Percentiles rank a stretch among this genome's conserved stretches.
These are phyloP conservation scores for Sporisorium exsertum DNA, from an alignment of 1,284 basidiomycete genomes.

Conservation along the genomic window DNA sequence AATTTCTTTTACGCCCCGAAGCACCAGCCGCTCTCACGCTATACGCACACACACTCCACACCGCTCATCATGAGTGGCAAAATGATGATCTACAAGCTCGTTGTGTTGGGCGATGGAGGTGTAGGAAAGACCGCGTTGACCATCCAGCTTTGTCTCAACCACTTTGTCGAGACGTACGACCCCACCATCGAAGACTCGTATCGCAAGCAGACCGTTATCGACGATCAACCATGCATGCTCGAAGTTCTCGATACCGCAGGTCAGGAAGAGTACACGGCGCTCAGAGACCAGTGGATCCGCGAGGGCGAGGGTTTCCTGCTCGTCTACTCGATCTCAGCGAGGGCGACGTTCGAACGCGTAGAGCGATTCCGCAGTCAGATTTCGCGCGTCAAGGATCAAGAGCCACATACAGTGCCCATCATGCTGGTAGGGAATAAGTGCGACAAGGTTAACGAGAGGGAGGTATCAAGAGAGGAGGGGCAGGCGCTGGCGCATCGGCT, in stretches of 20 bases:
- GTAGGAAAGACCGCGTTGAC: constrained; percentile 97
- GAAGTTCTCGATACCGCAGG: constrained; percentile 91
- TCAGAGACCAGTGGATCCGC: constrained; percentile 71
- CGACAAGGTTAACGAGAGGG: constrained; percentile 83
- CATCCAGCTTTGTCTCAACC: constrained; percentile 73
- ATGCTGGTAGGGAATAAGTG: constrained; percentile 89
- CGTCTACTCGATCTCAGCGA: constrained; percentile 70
- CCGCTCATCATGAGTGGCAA: constrained; percentile 50
- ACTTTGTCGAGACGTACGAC: constrained; percentile 66
- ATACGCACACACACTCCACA: not conserved
- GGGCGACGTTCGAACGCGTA: constrained; percentile 70
- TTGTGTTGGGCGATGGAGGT: constrained; percentile 95
- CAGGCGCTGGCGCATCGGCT: constrained; percentile 66
- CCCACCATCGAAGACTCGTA: constrained; percentile 71
- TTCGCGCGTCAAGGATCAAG: constrained; percentile 67
- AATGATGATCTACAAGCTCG: constrained; percentile 79
- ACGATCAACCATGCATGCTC: constrained; percentile 73
- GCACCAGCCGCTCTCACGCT: not conserved
- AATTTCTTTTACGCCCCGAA: not conserved
- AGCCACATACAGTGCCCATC: constrained; percentile 74
- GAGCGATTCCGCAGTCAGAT: constrained; percentile 70
- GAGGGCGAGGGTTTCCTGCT: constrained; percentile 71
- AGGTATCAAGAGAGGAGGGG: constrained; percentile 73
- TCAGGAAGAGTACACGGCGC: constrained; percentile 74
- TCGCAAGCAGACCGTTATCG: constrained; percentile 69